phyloP scores from a whole-genome alignment of 352 stramenopile genomes.

The Globisporangium takayamanum region DNA sequence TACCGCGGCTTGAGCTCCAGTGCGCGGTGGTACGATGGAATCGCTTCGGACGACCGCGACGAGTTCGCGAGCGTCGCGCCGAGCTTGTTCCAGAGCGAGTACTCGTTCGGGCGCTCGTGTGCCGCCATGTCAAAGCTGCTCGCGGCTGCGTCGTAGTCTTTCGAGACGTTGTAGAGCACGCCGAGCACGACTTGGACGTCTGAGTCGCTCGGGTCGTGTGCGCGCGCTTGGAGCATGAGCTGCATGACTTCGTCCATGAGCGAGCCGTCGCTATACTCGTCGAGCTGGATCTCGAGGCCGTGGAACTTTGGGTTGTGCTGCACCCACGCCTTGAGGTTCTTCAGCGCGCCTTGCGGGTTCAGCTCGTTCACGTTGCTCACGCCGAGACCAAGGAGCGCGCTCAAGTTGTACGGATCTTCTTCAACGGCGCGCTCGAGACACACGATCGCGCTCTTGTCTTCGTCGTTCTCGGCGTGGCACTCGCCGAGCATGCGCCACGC shows the following conservation, averaged over 20 bases:
- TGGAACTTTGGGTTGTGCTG: slow-evolving; percentile 97
- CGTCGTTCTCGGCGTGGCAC: slow-evolving; percentile 95
- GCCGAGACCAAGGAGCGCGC: slow-evolving; percentile 89
- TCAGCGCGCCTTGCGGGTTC: slow-evolving; percentile 89
- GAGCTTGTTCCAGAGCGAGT: slow-evolving; percentile 98
- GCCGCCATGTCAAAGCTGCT: slow-evolving; percentile 86
- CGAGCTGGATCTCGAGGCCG: slow-evolving; percentile 83
- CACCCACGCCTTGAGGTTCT: slow-evolving; percentile 94
- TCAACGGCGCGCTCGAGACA: slow-evolving; percentile 93
- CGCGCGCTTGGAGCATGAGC: slow-evolving; percentile 89
- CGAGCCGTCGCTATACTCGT: slow-evolving; percentile 86
- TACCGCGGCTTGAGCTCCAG: slow-evolving; percentile 96
- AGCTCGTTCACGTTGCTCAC: slow-evolving; percentile 97
- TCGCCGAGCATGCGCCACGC: slow-evolving; percentile 93
- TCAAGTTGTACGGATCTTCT: slow-evolving; percentile 93
- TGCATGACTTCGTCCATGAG: slow-evolving; percentile 93
- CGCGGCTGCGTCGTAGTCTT: slow-evolving; percentile 93
- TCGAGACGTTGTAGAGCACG: slow-evolving; percentile 96
- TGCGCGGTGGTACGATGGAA: slow-evolving; percentile 90
- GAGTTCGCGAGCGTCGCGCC: slow-evolving; percentile 96
- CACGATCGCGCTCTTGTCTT: slow-evolving; percentile 93
- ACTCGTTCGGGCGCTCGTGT: slow-evolving; percentile 83
- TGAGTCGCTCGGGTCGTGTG: slow-evolving; percentile 66
- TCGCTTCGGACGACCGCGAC: slow-evolving; percentile 89
- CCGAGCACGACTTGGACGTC: slow-evolving; percentile 91